Base-by-base conservation (phyloP, 208 protist genomes). In the Leishmania aethiopica region DNA sequence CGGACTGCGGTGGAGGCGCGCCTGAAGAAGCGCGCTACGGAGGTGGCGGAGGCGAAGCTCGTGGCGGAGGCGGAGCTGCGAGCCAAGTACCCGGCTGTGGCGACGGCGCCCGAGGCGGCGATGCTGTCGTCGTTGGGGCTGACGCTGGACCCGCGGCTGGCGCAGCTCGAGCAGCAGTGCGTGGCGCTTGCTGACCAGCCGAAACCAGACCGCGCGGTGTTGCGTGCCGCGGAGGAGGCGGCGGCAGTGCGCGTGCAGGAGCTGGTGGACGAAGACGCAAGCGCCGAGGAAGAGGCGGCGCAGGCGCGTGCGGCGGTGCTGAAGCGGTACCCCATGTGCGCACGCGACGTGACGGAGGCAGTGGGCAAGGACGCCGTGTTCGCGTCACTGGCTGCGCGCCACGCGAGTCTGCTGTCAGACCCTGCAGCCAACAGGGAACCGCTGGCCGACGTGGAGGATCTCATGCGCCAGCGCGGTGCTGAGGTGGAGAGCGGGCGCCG, bases 301-400 rank as follows among this genome's bases (percentile, higher is more conserved):
- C 22, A 55, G n/a, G 77, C 85, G n/a, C 86, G 88, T 55, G 47
- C 51, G 25, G 70, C 49, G 10, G 74, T 89, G 70, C 73, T 82
- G 42, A 71, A 69, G 35, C 59, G 57, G 74, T 93, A 91, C 79
- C 88, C 88, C 32, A 91, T 90, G 86, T 91, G 87, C 78, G 78
- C 88, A 28, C 77, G 88, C 22, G 90, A 91, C 62, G 76, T 91
- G 35, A 89, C 87, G 32, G 84, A 89, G 82, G 89, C 82, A 28
- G 86, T 92, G 13, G 84, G 67, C 47, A 78, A 78, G 75, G 86
- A 92, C 78, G 85, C 86, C 35, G 79, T 60, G 53, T 91, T 94
- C 69, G 79, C 89, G 47, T 53, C 60, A 17, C 77, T 92, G 62
- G 72, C 78, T 22, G 81, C 78, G 40, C 42, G 79, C 40, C 76